Evolutionary conservation across 2,329 filamentous ascomycete genomes (phyloP).

Genomic region (Fusarium brachygibbosum): DNA sequence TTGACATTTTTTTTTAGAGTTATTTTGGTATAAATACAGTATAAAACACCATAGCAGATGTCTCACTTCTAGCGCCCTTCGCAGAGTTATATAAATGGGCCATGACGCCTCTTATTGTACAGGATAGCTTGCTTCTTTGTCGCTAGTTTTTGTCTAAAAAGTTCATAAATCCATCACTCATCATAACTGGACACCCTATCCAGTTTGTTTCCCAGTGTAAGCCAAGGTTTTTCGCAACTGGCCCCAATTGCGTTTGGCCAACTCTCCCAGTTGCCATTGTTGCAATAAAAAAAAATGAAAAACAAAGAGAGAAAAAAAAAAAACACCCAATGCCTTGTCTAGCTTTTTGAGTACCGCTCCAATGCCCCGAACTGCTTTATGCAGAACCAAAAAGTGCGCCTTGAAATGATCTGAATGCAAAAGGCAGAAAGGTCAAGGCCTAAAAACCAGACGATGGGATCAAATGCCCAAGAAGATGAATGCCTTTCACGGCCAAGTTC

Average conservation of each 20-base stretch:
- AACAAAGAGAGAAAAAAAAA: neutral
- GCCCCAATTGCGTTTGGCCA: neutral
- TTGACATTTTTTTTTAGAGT: slow-evolving; percentile 7
- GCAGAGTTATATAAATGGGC: slow-evolving; percentile 27
- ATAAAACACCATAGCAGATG: slow-evolving; percentile 14
- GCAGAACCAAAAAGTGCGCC: slow-evolving; percentile 32
- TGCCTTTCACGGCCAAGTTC: slow-evolving; percentile 21
- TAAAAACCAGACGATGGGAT: slow-evolving; percentile 8
- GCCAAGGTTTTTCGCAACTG: slow-evolving; percentile 6
- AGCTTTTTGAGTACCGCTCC: slow-evolving; percentile 35
- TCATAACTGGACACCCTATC: slow-evolving; percentile 32
- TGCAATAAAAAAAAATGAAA: neutral
- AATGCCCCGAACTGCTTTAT: slow-evolving; percentile 38
- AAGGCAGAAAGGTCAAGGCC: slow-evolving; percentile 3
- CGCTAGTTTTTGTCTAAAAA: slow-evolving; percentile 41
- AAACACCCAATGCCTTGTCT: slow-evolving; percentile 38
- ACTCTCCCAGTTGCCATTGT: slow-evolving; percentile 9
- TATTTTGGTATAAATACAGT: slow-evolving; percentile 11
- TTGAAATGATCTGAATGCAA: slow-evolving; percentile 15
- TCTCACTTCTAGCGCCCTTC: slow-evolving; percentile 23
- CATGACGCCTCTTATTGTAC: slow-evolving; percentile 33
- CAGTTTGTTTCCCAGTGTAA: slow-evolving; percentile 27
- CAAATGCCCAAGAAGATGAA: neutral
- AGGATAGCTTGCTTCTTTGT: slow-evolving; percentile 37
- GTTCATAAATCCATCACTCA: slow-evolving; percentile 46